Percentiles rank a stretch among this genome's conserved stretches.
These are phyloP conservation scores for Monosporascus sp. DNA, from an alignment of 2,329 filamentous ascomycete species.

Conservation along the genomic window DNA sequence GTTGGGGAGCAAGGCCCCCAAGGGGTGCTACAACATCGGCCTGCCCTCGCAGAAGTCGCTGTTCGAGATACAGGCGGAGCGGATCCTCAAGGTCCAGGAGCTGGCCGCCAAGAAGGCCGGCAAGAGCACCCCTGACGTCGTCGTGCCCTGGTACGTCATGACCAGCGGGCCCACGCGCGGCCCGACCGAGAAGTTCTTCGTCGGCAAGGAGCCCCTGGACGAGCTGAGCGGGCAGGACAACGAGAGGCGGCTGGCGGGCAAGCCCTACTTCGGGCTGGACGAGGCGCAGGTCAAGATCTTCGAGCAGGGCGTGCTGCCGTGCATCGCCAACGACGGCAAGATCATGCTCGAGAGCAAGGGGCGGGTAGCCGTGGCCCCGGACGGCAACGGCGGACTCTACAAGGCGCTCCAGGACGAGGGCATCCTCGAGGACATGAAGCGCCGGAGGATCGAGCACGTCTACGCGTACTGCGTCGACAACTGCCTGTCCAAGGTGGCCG, in stretches of 20 bases:
- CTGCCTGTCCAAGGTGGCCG: slow-evolving; percentile 97
- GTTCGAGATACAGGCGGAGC: slow-evolving; percentile 96
- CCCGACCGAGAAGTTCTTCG: slow-evolving; percentile 90
- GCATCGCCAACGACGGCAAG: slow-evolving; percentile 96
- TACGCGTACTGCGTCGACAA: slow-evolving; percentile 99
- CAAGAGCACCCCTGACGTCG: slow-evolving; percentile 48
- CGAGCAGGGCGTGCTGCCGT: slow-evolving; percentile 93
- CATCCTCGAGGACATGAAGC: slow-evolving; percentile 80
- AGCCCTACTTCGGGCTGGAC: slow-evolving; percentile 75
- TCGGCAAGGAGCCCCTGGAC: slow-evolving; percentile 20
- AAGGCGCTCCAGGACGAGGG: slow-evolving; percentile 63
- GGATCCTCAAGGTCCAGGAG: slow-evolving; percentile 79
- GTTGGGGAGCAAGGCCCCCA: slow-evolving; percentile 88
- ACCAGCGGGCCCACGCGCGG: slow-evolving; percentile 90
- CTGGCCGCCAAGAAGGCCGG: slow-evolving; percentile 65
- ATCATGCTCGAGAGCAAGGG: slow-evolving; percentile 88
- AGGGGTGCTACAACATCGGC: slow-evolving; percentile 96
- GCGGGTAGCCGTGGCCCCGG: slow-evolving; percentile 88
- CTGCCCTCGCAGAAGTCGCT: slow-evolving; percentile 89
- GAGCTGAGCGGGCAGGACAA: slow-evolving; percentile 54
- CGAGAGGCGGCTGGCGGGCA: slow-evolving; percentile 33
- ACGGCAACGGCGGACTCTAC: slow-evolving; percentile 97
- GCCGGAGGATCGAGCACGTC: slow-evolving; percentile 87
- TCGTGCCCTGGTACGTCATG: slow-evolving; percentile 99
- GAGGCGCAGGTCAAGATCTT: slow-evolving; percentile 87